phyloP scores from a whole-genome alignment of 2,329 filamentous ascomycete genomes.

The Microsporum audouinii region DNA sequence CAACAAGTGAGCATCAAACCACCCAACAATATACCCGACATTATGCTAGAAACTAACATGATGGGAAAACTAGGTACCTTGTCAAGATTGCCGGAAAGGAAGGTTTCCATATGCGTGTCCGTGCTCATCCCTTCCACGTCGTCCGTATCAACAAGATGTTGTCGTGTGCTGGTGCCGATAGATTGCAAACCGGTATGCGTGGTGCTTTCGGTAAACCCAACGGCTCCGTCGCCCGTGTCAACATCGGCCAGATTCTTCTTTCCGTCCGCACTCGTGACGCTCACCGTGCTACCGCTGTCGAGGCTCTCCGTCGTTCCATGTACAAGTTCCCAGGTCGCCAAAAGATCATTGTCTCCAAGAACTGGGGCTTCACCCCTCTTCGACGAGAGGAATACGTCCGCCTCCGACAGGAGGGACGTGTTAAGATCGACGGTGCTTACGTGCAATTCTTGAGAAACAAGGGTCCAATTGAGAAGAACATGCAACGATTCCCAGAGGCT shows the following conservation, averaged over 20 bases:
- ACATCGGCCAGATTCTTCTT: constrained; percentile 99
- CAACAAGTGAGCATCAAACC: constrained; percentile 65
- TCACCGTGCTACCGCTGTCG: constrained; percentile 83
- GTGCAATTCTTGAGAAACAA: constrained; percentile 98
- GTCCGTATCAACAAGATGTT: constrained; percentile 99
- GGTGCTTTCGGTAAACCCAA: constrained; percentile 99
- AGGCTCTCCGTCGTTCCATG: constrained; percentile 97
- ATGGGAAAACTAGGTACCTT: constrained; percentile 42
- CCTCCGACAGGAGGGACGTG: constrained; percentile 82
- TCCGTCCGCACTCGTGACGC: constrained; percentile 93
- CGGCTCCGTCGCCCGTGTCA: constrained; percentile 97
- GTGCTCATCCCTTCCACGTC: constrained; percentile 98
- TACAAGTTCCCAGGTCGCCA: constrained; percentile 99
- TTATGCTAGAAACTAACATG: background rate
- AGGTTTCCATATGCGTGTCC: constrained; percentile 59
- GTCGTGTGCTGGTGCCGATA: constrained; percentile 99
- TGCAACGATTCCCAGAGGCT: constrained; percentile 88
- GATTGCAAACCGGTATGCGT: constrained; percentile 99
- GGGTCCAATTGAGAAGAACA: constrained; percentile 74
- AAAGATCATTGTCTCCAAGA: constrained; percentile 99
- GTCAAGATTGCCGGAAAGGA: constrained; percentile 60
- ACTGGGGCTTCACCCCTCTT: constrained; percentile 99
- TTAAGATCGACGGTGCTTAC: constrained; percentile 97
- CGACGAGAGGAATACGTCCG: constrained; percentile 94
- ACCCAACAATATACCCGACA: background rate